Evolutionary conservation across 805 yeast species (phyloP), one percentile per base, ranked within the genome.

Genomic region (Sugiyamaella marilandica): DNA sequence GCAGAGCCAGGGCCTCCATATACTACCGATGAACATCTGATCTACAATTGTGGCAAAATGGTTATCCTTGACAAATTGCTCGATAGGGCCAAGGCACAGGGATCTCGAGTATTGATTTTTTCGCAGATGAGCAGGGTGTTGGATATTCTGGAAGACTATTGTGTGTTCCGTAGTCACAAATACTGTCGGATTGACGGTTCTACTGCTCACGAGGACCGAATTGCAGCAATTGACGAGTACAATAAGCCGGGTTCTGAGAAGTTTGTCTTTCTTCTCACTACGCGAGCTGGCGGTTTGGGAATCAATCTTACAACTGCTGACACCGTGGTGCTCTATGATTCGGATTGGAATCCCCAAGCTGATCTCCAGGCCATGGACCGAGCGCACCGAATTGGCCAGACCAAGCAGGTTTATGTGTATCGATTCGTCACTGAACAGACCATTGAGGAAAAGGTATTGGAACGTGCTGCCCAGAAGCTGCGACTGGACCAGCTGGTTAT

Each of bases 1-100:
- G 99, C 98, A 1, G 98, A 91, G 69, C 98, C 97, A 0, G 98
- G 98, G 9, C 98, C 98, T 1, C 98, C 98, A 0, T 92, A 77
- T 64, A 92, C 97, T 1, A 92, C 95, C 0, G 97, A 90, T 68
- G 97, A 91, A 68, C 98, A 92, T 70, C 75, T 92, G 57, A 84
- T 91, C n/a, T 83, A 62, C 72, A 92, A 92, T 66, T 78, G 96
- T 5, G 97, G 96, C 31, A 91, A 91, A 67, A 87, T 91, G 91
- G 77, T 87, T 50, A 87, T 92, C 34, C 71, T 91, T 52, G 98
- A 91, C 66, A 88, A 88, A 63, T 73, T 91, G 64, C 71, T 92
- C 60, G 82, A 81, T 59, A 84, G 86, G 59, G 74, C 87, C 66
- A 78, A 83, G 60, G 75, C 70, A 34, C 81, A 84, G 49, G 98